Percentiles rank a stretch among this genome's conserved stretches.
Evolutionary conservation across 176 grass and related monocot genomes (phyloP).

Genomic region (Eleusine coracana): DNA sequence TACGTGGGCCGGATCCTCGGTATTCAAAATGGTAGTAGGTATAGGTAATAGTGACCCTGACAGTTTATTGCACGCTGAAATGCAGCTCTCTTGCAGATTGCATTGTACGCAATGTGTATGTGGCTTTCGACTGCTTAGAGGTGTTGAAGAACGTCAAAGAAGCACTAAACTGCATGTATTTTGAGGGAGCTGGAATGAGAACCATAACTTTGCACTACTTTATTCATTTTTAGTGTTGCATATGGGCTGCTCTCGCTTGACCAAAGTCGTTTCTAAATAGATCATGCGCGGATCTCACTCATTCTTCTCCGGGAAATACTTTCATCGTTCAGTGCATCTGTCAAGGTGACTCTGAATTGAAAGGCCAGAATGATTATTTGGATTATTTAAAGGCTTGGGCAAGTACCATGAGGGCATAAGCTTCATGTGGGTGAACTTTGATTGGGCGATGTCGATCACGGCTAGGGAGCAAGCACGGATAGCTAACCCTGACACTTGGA

Average conservation of each 20-base stretch:
- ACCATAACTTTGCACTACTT: background rate
- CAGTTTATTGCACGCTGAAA: no score
- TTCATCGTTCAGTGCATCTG: background rate
- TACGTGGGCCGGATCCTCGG: background rate
- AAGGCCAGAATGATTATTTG: background rate
- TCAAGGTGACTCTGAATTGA: background rate
- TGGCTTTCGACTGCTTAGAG: background rate
- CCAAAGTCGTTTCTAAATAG: background rate
- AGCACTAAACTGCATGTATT: background rate
- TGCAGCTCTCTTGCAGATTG: background rate
- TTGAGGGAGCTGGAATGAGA: no score
- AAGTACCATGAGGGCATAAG: slow-evolving; percentile 20
- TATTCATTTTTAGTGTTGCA: background rate
- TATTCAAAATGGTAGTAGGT: background rate
- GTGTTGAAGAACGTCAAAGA: no score
- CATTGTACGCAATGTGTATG: background rate
- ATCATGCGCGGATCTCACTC: background rate
- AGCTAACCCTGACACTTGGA: background rate
- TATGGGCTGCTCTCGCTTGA: background rate
- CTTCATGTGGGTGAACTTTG: slow-evolving; percentile 28
- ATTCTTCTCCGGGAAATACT: background rate
- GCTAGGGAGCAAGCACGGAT: background rate
- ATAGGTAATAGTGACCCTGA: no score
- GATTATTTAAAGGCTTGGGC: slow-evolving; percentile 1
- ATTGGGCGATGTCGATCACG: slow-evolving; percentile 33